Base-by-base conservation (phyloP, 148 eudicot genomes). In the Camellia granthamiana region DNA sequence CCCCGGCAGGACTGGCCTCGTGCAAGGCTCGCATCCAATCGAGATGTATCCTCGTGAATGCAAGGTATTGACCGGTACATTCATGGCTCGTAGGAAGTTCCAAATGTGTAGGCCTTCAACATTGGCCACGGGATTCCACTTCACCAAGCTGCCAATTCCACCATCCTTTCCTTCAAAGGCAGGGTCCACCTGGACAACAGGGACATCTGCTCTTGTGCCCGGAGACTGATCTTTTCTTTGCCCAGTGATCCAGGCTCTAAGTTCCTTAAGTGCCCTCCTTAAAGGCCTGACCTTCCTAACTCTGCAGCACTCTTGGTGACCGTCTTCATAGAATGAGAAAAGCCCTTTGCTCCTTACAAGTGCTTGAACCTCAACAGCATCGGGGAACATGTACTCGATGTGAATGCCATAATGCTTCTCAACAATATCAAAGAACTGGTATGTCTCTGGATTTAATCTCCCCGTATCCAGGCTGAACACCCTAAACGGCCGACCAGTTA, bases 161-260 rank as follows among this genome's bases (percentile, higher is more conserved):
- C 80, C 73, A 0, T 78, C 73, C 11, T 38, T n/a, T 41, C 80
- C 80, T 66, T 78, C 80, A 54, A 78, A 78, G 12, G 16, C 6
- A 42, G 80, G 49, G 11, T 78, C 80, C 23, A 66, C 63, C 41
- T 78, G 80, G 23, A 78, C 80, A 23, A 78, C 80, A 9, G 80
- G 80, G 59, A 78, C 18, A 9, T 52, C 72, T 7, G 80, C 61
- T 51, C 80, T 78, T 15, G 80, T 78, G 47, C 80, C 80, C 2
- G 80, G 80, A 7, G 80, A 77, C 63, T 77, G 80, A 54, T 78
- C 80, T 67, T 78, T 78, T 67, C 80, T 78, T 54, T 78, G 80
- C 16, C 80, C 80, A 0, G 80, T 78, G 62, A 78, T 66, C 80
- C 80, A 78, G 60, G 80, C 80, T 16, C 80, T 30, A 18, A 78